Conservation (phyloP, 306 rosid species). For the Cicer chorassanicum region DNA sequence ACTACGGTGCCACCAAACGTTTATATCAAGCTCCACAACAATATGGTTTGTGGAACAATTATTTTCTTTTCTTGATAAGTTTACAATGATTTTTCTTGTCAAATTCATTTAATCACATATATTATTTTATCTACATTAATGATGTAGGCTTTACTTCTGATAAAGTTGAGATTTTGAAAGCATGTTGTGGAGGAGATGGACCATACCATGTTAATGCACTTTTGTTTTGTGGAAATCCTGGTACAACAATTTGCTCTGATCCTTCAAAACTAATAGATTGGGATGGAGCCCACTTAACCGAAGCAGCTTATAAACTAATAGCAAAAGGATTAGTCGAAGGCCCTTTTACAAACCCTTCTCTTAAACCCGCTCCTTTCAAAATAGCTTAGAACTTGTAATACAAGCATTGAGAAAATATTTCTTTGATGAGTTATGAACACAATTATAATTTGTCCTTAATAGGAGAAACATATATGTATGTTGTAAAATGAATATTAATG, state of each 20-base stretch:
- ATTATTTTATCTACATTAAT: background rate
- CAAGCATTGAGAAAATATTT: background rate
- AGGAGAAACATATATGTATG: background rate
- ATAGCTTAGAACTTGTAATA: background rate
- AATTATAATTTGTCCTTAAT: background rate
- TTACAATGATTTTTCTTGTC: background rate
- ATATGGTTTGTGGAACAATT: conserved; percentile 40
- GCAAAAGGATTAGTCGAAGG: conserved; percentile 2
- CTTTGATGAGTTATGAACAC: background rate
- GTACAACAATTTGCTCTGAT: background rate
- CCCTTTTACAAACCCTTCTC: background rate
- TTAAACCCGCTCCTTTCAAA: background rate
- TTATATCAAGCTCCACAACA: conserved; percentile 49
- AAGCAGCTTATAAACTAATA: background rate
- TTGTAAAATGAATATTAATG: background rate
- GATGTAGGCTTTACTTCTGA: background rate
- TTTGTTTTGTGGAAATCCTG: background rate
- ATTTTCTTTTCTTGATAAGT: background rate
- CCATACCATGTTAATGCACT: background rate
- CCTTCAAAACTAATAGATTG: conserved; percentile 5
- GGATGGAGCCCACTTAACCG: background rate
- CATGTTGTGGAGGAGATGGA: background rate
- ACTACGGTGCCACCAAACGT: conserved; percentile 46
- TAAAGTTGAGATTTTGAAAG: background rate
- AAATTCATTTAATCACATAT: background rate